Evolutionary conservation across 1,284 basidiomycete species (phyloP).

Genomic region (Vanrija sp.): DNA sequence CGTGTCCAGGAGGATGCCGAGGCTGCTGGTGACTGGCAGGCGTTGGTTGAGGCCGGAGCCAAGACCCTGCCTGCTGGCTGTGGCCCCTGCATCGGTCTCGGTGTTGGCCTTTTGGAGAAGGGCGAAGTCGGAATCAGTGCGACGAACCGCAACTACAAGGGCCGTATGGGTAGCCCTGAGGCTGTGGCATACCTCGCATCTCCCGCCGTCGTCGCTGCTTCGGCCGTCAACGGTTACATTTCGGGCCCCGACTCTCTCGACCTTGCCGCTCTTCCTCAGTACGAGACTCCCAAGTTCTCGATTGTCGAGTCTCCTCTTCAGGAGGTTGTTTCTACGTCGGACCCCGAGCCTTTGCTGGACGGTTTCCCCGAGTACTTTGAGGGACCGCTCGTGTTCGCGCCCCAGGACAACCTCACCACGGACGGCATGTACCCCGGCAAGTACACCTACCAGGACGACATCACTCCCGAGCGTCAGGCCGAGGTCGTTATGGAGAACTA

Average conservation of each 20-base stretch:
- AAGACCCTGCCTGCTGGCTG: constrained; percentile 92
- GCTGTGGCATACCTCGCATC: constrained; percentile 93
- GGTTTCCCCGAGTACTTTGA: constrained; percentile 80
- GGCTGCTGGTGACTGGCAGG: constrained; percentile 79
- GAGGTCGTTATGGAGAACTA: constrained; percentile 98
- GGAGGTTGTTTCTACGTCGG: constrained; percentile 48
- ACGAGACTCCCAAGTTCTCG: constrained; percentile 48
- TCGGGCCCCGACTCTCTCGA: constrained; percentile 74
- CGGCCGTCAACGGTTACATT: constrained; percentile 87
- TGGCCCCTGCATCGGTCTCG: constrained; percentile 95
- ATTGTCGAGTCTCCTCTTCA: constrained; percentile 37
- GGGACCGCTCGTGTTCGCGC: constrained; percentile 83
- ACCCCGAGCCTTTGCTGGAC: constrained; percentile 65
- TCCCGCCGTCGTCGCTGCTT: constrained; percentile 94
- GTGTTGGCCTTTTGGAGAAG: constrained; percentile 86
- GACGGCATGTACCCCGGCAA: constrained; percentile 99
- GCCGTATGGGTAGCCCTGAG: constrained; percentile 93
- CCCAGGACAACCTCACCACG: constrained; percentile 97
- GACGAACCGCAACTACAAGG: constrained; percentile 99
- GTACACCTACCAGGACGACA: constrained; percentile 99
- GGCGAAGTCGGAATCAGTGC: constrained; percentile 95
- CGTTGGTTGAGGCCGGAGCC: constrained; percentile 79
- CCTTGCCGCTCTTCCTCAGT: constrained; percentile 55
- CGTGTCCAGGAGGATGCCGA: constrained; percentile 89
- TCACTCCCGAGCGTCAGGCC: constrained; percentile 89